A percentile compares a stretch with the other conserved stretches of the same genome.
phyloP scores from a whole-genome alignment of 2,329 filamentous ascomycete species.

The Trichoderma asperellum region DNA sequence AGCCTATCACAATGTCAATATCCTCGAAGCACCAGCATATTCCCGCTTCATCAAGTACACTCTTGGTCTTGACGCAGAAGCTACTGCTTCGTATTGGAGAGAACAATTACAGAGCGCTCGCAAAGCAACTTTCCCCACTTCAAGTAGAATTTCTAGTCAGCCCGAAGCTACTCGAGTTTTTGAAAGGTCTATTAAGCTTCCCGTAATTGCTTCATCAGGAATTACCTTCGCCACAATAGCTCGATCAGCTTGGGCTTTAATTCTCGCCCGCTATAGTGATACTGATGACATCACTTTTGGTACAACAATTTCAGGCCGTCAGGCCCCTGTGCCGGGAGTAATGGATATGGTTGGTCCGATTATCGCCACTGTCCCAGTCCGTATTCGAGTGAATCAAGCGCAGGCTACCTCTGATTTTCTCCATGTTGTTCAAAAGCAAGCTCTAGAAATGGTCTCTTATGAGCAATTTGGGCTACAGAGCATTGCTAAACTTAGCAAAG shows the following conservation, averaged over 20 bases:
- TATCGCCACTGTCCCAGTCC: slow-evolving; percentile 25
- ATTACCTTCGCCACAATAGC: slow-evolving; percentile 34
- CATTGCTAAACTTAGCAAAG: slow-evolving; percentile 29
- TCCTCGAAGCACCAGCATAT: neutral
- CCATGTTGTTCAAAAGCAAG: slow-evolving; percentile 27
- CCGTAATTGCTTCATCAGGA: neutral
- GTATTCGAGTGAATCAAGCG: slow-evolving; percentile 1
- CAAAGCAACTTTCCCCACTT: slow-evolving; percentile 3
- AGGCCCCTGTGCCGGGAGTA: slow-evolving; percentile 30
- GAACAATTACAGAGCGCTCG: slow-evolving; percentile 4
- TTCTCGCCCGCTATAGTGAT: slow-evolving; percentile 44
- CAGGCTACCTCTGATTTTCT: slow-evolving; percentile 19
- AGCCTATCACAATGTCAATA: neutral
- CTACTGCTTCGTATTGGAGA: slow-evolving; percentile 9
- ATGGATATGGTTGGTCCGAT: slow-evolving; percentile 30
- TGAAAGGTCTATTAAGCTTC: neutral
- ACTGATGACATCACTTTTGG: slow-evolving; percentile 33
- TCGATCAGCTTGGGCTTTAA: slow-evolving; percentile 39
- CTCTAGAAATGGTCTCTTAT: slow-evolving; percentile 29
- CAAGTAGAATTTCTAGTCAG: neutral
- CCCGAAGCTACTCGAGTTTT: neutral
- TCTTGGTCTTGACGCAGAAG: slow-evolving; percentile 1
- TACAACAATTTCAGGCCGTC: slow-evolving; percentile 31
- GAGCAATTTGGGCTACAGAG: slow-evolving; percentile 35
- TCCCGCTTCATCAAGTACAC: slow-evolving; percentile 21